Evolutionary conservation across 192 early-diverging fungal species (phyloP).

Genomic region (Podila horticola): DNA sequence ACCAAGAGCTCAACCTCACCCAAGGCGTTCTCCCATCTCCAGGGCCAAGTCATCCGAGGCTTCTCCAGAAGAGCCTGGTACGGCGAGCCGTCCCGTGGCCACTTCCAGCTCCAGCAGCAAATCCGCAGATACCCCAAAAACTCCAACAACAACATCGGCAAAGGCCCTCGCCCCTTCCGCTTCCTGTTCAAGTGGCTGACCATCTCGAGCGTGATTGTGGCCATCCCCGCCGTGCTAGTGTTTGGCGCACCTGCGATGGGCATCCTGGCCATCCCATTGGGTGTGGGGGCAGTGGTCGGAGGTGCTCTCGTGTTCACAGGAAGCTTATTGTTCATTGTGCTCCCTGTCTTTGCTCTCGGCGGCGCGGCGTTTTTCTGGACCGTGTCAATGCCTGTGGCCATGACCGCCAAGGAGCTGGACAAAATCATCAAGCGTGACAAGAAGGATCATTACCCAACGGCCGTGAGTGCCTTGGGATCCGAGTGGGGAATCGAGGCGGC

Average conservation of each 20-base stretch:
- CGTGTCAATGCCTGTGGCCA: constrained; percentile 14
- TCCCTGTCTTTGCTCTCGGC: constrained; percentile 16
- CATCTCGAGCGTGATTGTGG: constrained; percentile 23
- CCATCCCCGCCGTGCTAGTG: constrained; percentile 24
- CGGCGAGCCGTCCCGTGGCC: not conserved
- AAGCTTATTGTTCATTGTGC: constrained; percentile 7
- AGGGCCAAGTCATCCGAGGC: constrained; percentile 18
- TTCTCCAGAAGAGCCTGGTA: constrained; percentile 29
- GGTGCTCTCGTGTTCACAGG: constrained; percentile 25
- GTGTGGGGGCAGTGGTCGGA: constrained; percentile 12
- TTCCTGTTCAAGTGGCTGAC: constrained; percentile 31
- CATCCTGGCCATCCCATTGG: constrained; percentile 12
- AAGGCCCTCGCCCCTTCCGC: constrained; percentile 6
- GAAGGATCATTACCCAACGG: constrained; percentile 7
- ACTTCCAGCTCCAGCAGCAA: not conserved
- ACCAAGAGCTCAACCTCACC: not conserved
- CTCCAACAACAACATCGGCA: not conserved
- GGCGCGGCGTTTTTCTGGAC: constrained; percentile 21
- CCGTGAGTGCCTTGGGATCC: constrained; percentile 11
- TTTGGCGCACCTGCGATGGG: constrained; percentile 14
- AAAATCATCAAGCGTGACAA: constrained; percentile 26
- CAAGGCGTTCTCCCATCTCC: not conserved
- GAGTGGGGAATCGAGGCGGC: constrained; percentile 31
- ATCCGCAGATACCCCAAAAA: not conserved
- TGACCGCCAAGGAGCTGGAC: constrained; percentile 18